Base-by-base conservation (phyloP, 2,329 filamentous ascomycete species). In the Penicillium sp. region DNA sequence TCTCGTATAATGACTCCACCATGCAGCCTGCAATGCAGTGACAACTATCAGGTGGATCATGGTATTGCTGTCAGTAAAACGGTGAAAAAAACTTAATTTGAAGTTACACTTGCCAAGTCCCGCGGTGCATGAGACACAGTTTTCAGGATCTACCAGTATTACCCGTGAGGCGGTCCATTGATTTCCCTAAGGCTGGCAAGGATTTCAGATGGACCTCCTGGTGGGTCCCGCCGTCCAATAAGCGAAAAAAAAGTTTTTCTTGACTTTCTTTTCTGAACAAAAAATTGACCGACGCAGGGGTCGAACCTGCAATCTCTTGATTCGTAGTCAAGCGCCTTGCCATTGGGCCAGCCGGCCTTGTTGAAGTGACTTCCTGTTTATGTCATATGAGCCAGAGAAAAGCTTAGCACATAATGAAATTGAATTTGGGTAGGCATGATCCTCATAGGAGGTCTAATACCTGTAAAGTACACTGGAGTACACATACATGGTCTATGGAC, bases 251-350 rank as follows among this genome's bases (percentile, higher is more conserved):
- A 10, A 29, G 7, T 1, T 29, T 24, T 29, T 11, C 27, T 11
- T 11, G 9, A 29, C 9, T 29, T 4, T 10, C 27, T 7, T 29
- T 29, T 11, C 2, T 2, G 4, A 8, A 4, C 24, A 62, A 60
- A 39, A 60, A 39, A 55, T 49, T 73, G 71, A 73, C 70, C 71
- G 68, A 73, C 71, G 71, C 70, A 72, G 71, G 71, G 65, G 49
- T 79, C 76, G 76, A 79, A 79, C 77, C 76, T 77, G 73, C 75
- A 79, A 78, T 78, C 77, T 79, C 74, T 78, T 78, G 77, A 79
- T 79, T 77, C 77, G 77, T 79, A 79, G 78, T 79, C 77, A 79
- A 78, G 75, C 77, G 76, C 77, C 76, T 79, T 79, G 72, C 77
- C 77, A 78, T 78, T 78, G 75, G 75, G 76, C 76, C 75, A 77